Base-by-base conservation (phyloP, 2,329 filamentous ascomycete species). In the Fusarium subtropicale region DNA sequence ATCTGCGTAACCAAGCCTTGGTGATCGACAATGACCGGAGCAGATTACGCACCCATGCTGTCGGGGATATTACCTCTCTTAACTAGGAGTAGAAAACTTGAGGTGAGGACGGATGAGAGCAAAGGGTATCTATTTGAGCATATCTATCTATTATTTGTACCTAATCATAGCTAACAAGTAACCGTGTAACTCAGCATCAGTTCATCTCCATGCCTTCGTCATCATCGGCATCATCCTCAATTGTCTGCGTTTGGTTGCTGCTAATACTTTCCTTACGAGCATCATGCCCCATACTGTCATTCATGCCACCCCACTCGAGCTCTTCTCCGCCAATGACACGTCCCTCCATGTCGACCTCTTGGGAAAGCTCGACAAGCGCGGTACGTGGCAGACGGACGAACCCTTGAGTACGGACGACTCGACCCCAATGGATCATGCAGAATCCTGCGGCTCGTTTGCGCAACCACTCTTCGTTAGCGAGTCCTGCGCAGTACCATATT, bases 331-430 rank as follows among this genome's bases (percentile, higher is more conserved):
- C 92, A 8, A 98, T 86, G 9, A 99, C 91, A 28, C 95, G 87
- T n/a, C 94, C 94, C 76, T 98, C 96, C 74, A 90, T 91, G 79
- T 97, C 94, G 44, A 97, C 92, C 77, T 97, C 94, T 79, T 97
- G 93, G 56, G 93, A 97, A 12, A 99, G 86, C 76, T 97, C 95
- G 58, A 98, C 91, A 60, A 99, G 85, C 24, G 93, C 92, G 54
- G 87, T 84, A 56, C 92, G 90, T 58, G 91, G 93, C 36, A 99
- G 84, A 51, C 88, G 90, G 63, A 94, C 86, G 82, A 98, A 99
- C 1, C 92, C 94, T 34, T 91, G 87, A 0, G 94, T 97, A 20
- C 96, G 90, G 24, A 98, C 96, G 30, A 99, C 89, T 47, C 96
- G 90, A 55, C 96, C 96, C 94, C 96, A 99, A 79, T 98, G 93